phyloP scores from a whole-genome alignment of 1,284 basidiomycete genomes.

The Papiliotrema flavescens region DNA sequence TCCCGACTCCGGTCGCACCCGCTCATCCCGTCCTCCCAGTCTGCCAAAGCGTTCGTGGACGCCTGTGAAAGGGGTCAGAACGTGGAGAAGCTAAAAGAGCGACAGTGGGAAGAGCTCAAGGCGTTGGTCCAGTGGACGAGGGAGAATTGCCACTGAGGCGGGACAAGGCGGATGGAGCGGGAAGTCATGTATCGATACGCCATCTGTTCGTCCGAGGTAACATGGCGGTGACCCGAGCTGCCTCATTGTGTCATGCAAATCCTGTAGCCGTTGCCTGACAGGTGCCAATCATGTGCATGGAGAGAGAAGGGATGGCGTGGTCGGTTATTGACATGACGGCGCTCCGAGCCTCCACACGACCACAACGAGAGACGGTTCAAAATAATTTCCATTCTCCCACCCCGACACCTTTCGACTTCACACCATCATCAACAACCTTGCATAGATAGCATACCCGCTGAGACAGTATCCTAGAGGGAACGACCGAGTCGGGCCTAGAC shows the following conservation, averaged over 20 bases:
- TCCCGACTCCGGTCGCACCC: conserved; percentile 34
- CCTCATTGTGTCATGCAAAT: no score
- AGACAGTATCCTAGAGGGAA: neutral
- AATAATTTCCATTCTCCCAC: neutral
- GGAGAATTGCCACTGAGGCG: conserved; percentile 21
- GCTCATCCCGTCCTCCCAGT: conserved; percentile 16
- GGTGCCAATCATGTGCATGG: no score
- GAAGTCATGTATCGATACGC: no score
- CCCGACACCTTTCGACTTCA: neutral
- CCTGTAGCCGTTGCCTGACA: no score
- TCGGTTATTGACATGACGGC: neutral
- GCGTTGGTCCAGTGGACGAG: conserved; percentile 40
- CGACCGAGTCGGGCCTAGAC: neutral
- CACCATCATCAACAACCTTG: neutral
- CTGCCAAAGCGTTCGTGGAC: conserved; percentile 42
- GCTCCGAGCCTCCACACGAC: neutral
- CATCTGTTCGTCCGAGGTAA: no score
- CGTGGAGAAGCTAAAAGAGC: conserved; percentile 18
- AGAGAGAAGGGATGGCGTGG: no score
- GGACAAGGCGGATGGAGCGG: neutral
- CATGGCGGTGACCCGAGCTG: no score
- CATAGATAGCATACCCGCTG: no score
- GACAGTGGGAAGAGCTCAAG: conserved; percentile 45
- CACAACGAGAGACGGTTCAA: neutral
- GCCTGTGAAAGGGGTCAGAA: conserved; percentile 29